A percentile compares a stretch with the other conserved stretches of the same genome.
phyloP scores from a whole-genome alignment of 2,329 filamentous ascomycete species.

The Westerdykella sp. region DNA sequence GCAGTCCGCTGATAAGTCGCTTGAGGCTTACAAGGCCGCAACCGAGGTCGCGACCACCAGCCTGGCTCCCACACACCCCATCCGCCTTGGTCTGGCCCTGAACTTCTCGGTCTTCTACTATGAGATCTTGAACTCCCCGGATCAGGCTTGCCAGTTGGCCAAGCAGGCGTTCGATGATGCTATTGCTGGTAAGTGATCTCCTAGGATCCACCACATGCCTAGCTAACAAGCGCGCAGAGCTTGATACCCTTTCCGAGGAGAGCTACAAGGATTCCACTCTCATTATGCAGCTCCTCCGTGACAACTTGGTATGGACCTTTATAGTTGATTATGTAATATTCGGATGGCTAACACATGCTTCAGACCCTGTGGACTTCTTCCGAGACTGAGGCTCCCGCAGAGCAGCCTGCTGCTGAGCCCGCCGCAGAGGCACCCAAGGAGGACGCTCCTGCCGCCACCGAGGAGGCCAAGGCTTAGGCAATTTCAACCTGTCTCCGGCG shows the following conservation, averaged over 20 bases:
- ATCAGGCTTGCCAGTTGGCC: constrained; percentile 95
- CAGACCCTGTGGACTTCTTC: constrained; percentile 99
- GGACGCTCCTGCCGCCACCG: constrained; percentile 43
- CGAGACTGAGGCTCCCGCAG: constrained; percentile 77
- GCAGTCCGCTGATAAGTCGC: constrained; percentile 85
- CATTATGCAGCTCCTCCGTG: constrained; percentile 97
- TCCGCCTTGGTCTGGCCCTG: constrained; percentile 82
- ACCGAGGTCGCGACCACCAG: constrained; percentile 87
- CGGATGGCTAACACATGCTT: constrained; percentile 19
- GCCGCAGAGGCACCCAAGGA: constrained; percentile 48
- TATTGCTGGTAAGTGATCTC: constrained; percentile 62
- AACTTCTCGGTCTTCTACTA: constrained; percentile 99
- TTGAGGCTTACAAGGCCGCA: constrained; percentile 94
- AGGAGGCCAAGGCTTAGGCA: constrained; percentile 59
- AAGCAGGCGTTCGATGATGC: constrained; percentile 96
- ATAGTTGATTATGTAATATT: constrained; percentile 23
- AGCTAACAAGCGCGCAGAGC: constrained; percentile 53
- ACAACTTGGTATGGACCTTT: constrained; percentile 67
- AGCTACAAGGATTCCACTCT: constrained; percentile 99
- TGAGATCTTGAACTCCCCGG: constrained; percentile 97
- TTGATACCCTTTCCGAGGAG: constrained; percentile 95
- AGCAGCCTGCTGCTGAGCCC: constrained; percentile 43
- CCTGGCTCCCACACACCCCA: constrained; percentile 85
- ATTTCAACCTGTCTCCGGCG: constrained; percentile 17
- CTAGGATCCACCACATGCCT: not conserved